Evolutionary conservation across 2,329 filamentous ascomycete species (phyloP), one percentile per base, ranked within the genome.

Genomic region (Scedosporium apiospermum): DNA sequence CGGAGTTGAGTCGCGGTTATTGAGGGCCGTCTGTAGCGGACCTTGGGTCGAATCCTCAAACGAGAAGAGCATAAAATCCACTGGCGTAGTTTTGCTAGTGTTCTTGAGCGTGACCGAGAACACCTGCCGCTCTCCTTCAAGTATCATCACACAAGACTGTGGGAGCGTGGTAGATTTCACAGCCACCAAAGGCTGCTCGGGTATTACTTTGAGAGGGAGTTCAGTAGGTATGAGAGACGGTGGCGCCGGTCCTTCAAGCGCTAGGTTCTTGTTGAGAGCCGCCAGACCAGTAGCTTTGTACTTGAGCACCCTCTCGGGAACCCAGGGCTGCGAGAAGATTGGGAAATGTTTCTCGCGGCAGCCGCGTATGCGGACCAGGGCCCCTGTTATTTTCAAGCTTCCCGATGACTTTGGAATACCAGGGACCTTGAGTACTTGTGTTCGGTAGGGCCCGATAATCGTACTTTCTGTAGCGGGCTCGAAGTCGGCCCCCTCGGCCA

Each of bases 41-140:
- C 82, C 83, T 65, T 91, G 91, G 0, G 91, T 93, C 0, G 92
- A 96, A 75, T 97, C 92, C 67, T 92, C 88, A 71, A 96, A 96
- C 0, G 91, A 93, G 64, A 97, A 91, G 27, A 95, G 81, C 42
- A 97, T 77, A 62, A 98, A 88, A 70, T 96, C 91, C 1, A 91
- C 90, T 1, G 90, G 80, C 1, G 88, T 92, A 0, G 80, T 77
- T 6, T 71, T 67, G 0, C 91, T 95, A 7, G 85, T 78, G 67
- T 99, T 99, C 67, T 89, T 84, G 14, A 98, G 77, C 0, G 89
- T 93, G 16, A 97, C 82, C 0, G 84, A 88, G 70, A 98, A 96
- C 0, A 79, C 78, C 67, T 87, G 88, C 23, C 83, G 84, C 74
- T 99, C 93, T 53, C 95, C 95, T 75, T 98, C 93, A 5, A 99